Conservation (phyloP, 371 early-diverging fungal species). For the Batkoa obscura region DNA sequence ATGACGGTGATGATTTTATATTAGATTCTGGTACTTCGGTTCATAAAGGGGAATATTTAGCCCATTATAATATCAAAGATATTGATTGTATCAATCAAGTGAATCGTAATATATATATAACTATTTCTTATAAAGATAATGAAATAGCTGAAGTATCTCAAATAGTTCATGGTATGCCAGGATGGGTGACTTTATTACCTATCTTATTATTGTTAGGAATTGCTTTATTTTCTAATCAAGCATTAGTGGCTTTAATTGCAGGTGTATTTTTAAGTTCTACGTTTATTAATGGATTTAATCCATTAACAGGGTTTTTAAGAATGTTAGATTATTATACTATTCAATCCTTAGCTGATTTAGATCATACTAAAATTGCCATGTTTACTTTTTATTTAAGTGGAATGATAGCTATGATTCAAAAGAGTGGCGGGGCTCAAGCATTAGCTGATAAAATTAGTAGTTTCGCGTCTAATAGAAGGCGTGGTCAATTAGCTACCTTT, state of each 20-base stretch:
- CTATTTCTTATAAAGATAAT: background rate
- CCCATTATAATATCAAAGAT: background rate
- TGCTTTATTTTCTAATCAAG: conserved; percentile 1
- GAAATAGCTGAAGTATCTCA: background rate
- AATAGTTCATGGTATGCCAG: conserved; percentile 4
- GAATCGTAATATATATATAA: background rate
- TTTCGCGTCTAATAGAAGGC: conserved; percentile 2
- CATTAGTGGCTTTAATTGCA: background rate
- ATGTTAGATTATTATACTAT: conserved; percentile 4
- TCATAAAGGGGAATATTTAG: background rate
- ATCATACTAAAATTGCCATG: conserved; percentile 5
- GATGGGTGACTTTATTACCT: conserved; percentile 3
- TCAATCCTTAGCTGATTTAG: conserved; percentile 1
- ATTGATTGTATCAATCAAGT: background rate
- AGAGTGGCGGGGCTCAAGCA: conserved; percentile 7
- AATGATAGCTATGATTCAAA: conserved; percentile 3
- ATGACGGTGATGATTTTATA: too few relatives aligned
- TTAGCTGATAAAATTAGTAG: background rate
- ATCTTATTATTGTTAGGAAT: background rate
- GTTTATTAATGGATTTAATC: conserved; percentile 7
- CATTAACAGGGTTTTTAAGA: conserved; percentile 2
- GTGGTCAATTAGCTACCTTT: conserved; percentile 5
- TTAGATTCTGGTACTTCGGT: too few relatives aligned
- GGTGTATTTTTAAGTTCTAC: conserved; percentile 3
- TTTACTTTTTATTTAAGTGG: conserved; percentile 4